Conservation (phyloP, 352 stramenopile genomes). For the Pythium coloratum region DNA sequence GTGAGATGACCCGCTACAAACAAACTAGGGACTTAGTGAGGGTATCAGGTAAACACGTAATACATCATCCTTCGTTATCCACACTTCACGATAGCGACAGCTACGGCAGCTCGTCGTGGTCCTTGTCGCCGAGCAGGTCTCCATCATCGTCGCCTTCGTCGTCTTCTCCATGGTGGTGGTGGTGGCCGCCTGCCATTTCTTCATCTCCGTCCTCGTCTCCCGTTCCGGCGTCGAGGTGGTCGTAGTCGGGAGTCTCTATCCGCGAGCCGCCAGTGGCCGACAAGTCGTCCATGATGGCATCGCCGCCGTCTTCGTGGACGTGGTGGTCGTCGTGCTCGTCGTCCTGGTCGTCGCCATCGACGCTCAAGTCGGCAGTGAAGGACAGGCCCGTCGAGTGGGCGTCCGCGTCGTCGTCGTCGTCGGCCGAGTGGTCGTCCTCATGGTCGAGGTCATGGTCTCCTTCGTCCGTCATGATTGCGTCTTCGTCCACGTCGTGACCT, state of each 20-base stretch:
- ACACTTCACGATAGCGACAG: slow-evolving; percentile 21
- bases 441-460: not conserved
- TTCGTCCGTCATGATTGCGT: slow-evolving; percentile 26
- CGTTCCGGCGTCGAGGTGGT: slow-evolving; percentile 6
- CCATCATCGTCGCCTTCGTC: slow-evolving; percentile 35
- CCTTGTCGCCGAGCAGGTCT: slow-evolving; percentile 28
- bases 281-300: slow-evolving; percentile 9
- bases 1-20: no score
- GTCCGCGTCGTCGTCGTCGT: slow-evolving; percentile 21
- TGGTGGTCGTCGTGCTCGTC: slow-evolving; percentile 11
- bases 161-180: slow-evolving; percentile 15
- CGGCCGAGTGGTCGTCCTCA: slow-evolving; percentile 9
- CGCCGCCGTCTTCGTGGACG: slow-evolving; percentile 6
- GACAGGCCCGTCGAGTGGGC: slow-evolving; percentile 14
- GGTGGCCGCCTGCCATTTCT: slow-evolving; percentile 10
- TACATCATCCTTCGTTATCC: not conserved
- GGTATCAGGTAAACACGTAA: not conserved
- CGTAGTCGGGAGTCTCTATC: slow-evolving; percentile 23
- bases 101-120: slow-evolving; percentile 33
- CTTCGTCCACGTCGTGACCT: slow-evolving; percentile 16
- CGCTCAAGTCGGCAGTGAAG: slow-evolving; percentile 22
- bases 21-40: no score
- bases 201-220: slow-evolving; percentile 37
- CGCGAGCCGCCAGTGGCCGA: slow-evolving; percentile 1
- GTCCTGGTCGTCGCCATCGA: slow-evolving; percentile 12